Conservation (phyloP, 2,329 filamentous ascomycete genomes). For the Penicillium sp. region DNA sequence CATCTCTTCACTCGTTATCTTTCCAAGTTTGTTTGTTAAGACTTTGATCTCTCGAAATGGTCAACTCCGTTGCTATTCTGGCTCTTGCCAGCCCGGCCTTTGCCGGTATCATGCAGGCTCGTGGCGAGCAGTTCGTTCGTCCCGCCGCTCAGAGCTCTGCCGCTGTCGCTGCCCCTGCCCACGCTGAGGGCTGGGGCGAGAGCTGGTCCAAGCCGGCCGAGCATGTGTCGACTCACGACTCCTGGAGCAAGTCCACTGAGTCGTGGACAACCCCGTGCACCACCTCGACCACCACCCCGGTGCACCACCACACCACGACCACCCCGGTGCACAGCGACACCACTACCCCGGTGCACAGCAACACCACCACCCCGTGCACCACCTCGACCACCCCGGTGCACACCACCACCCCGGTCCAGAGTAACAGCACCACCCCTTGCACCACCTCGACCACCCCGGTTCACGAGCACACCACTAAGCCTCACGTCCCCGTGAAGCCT, state of each 20-base stretch:
- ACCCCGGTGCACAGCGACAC: neutral
- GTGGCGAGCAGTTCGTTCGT: constrained; percentile 14
- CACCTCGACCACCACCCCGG: constrained; percentile 1
- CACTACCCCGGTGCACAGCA: neutral
- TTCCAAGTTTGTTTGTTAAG: constrained; percentile 15
- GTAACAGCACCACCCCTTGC: constrained; percentile 8
- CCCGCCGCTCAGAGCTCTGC: constrained; percentile 6
- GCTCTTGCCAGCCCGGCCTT: constrained; percentile 35
- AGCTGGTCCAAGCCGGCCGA: constrained; percentile 9
- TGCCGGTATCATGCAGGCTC: constrained; percentile 31
- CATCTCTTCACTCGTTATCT: constrained; percentile 21
- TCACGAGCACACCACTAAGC: constrained; percentile 9
- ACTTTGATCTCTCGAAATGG: constrained; percentile 30
- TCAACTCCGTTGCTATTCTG: constrained; percentile 35
- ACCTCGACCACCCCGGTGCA: neutral
- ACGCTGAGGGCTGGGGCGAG: constrained; percentile 6
- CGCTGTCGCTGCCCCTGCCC: neutral
- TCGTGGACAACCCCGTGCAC: constrained; percentile 8
- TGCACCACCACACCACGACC: constrained; percentile 4
- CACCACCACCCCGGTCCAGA: neutral
- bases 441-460: constrained; percentile 2
- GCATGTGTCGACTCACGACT: constrained; percentile 1
- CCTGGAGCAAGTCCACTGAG: constrained; percentile 4
- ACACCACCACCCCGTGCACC: neutral
- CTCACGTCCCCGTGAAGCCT: constrained; percentile 14